Evolutionary conservation across 2,329 filamentous ascomycete genomes (phyloP).

Genomic region (Ascochyta rabiei): DNA sequence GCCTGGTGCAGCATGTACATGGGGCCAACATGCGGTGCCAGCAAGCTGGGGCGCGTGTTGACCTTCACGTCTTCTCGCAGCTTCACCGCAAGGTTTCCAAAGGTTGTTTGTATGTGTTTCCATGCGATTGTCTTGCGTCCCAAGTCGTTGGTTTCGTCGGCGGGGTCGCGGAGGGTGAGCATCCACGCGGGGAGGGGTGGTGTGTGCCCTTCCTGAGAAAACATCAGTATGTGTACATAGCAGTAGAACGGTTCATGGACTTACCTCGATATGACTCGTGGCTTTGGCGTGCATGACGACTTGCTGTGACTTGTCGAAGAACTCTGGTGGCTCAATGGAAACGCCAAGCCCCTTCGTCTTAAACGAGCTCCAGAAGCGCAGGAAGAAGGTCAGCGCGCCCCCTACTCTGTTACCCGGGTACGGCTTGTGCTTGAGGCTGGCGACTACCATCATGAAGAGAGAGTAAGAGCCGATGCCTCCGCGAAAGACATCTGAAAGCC

Average conservation of each 20-base stretch:
- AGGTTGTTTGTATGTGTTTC: constrained; percentile 56
- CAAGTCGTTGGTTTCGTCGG: constrained; percentile 63
- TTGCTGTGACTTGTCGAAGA: constrained; percentile 50
- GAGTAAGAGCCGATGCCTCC: constrained; percentile 62
- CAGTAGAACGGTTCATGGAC: not conserved
- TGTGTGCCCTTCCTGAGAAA: constrained; percentile 17
- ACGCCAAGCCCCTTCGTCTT: constrained; percentile 56
- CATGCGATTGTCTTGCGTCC: constrained; percentile 57
- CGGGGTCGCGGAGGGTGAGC: constrained; percentile 65
- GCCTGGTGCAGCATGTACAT: constrained; percentile 22
- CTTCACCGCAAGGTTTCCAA: constrained; percentile 33
- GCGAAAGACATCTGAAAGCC: constrained; percentile 54
- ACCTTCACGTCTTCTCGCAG: constrained; percentile 20
- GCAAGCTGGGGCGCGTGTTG: constrained; percentile 27
- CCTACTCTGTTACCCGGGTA: constrained; percentile 44
- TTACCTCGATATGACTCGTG: constrained; percentile 27
- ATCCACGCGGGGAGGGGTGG: constrained; percentile 39
- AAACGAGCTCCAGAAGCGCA: constrained; percentile 57
- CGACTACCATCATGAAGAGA: constrained; percentile 63
- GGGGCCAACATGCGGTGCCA: constrained; percentile 28
- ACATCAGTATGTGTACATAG: constrained; percentile 10
- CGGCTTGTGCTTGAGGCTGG: constrained; percentile 56
- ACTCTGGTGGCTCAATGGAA: constrained; percentile 54
- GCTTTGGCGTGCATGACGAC: constrained; percentile 25
- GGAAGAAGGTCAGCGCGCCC: constrained; percentile 55